Evolutionary conservation across 495 filamentous ascomycete genomes (phyloP).

Genomic region (Monascus purpureus): DNA sequence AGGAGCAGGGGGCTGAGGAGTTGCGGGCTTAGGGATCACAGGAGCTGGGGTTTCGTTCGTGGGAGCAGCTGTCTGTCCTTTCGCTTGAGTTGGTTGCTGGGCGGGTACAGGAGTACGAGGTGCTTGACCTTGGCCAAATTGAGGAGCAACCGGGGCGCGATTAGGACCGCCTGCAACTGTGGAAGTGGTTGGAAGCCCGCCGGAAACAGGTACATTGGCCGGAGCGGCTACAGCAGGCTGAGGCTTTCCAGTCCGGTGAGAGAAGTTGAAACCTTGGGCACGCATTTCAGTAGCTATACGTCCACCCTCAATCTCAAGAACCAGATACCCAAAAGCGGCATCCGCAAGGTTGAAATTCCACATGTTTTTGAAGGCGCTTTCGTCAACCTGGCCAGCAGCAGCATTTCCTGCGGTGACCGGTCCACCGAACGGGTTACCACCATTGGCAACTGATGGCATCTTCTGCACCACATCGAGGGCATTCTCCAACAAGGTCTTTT

Average conservation of each 20-base stretch:
- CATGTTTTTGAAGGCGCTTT: slow-evolving; percentile 99
- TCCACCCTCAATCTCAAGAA: slow-evolving; percentile 85
- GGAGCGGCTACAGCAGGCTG: slow-evolving; percentile 22
- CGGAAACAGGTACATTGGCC: slow-evolving; percentile 14
- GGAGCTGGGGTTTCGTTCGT: slow-evolving; percentile 35
- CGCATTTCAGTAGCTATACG: slow-evolving; percentile 97
- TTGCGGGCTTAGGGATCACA: slow-evolving; percentile 40
- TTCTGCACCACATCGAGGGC: slow-evolving; percentile 83
- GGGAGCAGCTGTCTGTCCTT: slow-evolving; percentile 19
- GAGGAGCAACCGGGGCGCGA: slow-evolving; percentile 19
- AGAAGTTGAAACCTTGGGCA: slow-evolving; percentile 98
- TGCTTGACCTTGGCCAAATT: slow-evolving; percentile 29
- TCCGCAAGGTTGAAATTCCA: slow-evolving; percentile 99
- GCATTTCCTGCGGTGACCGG: slow-evolving; percentile 55
- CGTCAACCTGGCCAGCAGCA: slow-evolving; percentile 79
- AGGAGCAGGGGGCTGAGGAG: slow-evolving; percentile 33
- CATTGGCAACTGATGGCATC: slow-evolving; percentile 90
- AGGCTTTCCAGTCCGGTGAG: slow-evolving; percentile 57
- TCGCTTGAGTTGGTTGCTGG: slow-evolving; percentile 23
- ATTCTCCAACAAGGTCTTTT: slow-evolving; percentile 79
- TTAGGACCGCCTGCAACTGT: slow-evolving; percentile 15
- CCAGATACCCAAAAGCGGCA: slow-evolving; percentile 91
- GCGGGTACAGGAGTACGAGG: slow-evolving; percentile 20
- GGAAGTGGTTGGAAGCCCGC: slow-evolving; percentile 28
- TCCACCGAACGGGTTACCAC: slow-evolving; percentile 92